Conservation (phyloP, 1,284 basidiomycete genomes). For the Pulchroboletus neoregius region DNA sequence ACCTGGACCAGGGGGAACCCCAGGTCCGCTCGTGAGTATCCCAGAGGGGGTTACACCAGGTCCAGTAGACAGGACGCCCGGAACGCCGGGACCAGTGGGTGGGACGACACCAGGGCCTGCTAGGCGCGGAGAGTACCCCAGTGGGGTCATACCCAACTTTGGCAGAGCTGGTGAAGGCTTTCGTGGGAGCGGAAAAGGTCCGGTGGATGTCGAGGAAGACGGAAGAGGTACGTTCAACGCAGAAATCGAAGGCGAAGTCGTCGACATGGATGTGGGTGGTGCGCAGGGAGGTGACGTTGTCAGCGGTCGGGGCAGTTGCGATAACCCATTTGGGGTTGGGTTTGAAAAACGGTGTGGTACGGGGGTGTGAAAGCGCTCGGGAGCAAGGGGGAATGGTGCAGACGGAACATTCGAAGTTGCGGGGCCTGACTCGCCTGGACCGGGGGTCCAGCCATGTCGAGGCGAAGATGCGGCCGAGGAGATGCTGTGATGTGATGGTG, state of each 20-base stretch:
- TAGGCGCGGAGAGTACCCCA: constrained; percentile 31
- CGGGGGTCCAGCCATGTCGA: constrained; percentile 28
- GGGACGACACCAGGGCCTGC: constrained; percentile 30
- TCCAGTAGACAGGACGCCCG: constrained; percentile 23
- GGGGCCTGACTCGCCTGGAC: constrained; percentile 21
- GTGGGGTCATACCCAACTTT: constrained; percentile 27
- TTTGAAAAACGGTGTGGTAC: constrained; percentile 29
- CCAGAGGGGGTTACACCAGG: constrained; percentile 23
- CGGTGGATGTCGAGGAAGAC: constrained; percentile 19
- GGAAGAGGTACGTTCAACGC: constrained; percentile 14
- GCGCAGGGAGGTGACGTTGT: constrained; percentile 31
- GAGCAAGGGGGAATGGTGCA: constrained; percentile 16
- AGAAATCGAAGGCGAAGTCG: constrained; percentile 17
- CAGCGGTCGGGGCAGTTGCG: constrained; percentile 25
- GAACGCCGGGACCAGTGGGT: constrained; percentile 27
- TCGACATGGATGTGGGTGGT: constrained; percentile 12
- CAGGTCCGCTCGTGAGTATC: constrained; percentile 31
- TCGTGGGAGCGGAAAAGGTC: constrained; percentile 24
- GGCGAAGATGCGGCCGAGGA: constrained; percentile 28
- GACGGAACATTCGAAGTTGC: constrained; percentile 10
- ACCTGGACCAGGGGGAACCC: constrained; percentile 29
- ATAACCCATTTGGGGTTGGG: constrained; percentile 19
- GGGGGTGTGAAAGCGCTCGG: constrained; percentile 31
- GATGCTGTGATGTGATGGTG: constrained; percentile 30
- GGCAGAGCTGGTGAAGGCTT: constrained; percentile 28